phyloP scores from a whole-genome alignment of 257 asterid species.

The Solanum chmielewskii region DNA sequence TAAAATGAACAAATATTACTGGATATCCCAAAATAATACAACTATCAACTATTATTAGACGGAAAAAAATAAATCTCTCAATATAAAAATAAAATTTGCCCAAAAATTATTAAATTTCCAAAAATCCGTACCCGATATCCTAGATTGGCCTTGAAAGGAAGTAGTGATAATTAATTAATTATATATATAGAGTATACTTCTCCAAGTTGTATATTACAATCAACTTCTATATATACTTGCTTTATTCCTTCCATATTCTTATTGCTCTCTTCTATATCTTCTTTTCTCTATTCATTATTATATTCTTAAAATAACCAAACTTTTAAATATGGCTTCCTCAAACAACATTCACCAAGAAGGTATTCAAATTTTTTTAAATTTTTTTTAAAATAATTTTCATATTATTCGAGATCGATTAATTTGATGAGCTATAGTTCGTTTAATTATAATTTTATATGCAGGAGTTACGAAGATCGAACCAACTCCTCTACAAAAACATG shows the following conservation, averaged over 20 bases:
- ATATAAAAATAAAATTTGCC: no score
- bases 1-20: no score
- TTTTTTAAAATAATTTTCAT: not conserved
- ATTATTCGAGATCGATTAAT: not conserved
- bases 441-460: not conserved
- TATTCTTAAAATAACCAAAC: not conserved
- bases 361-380: not conserved
- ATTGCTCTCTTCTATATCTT: not conserved
- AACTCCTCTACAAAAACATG: constrained; percentile 52
- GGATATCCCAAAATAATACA: no score
- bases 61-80: no score
- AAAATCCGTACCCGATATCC: no score
- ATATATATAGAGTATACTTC: not conserved
- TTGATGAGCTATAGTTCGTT: not conserved
- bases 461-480: constrained; percentile 14
- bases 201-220: not conserved
- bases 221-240: not conserved
- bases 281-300: not conserved
- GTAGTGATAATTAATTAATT: no score
- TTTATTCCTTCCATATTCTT: not conserved
- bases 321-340: not conserved
- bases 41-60: no score
- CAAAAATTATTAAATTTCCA: no score
- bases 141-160: no score
- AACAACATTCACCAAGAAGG: not conserved